Conservation (phyloP, 2,329 filamentous ascomycete species). For the Alternaria sp. region DNA sequence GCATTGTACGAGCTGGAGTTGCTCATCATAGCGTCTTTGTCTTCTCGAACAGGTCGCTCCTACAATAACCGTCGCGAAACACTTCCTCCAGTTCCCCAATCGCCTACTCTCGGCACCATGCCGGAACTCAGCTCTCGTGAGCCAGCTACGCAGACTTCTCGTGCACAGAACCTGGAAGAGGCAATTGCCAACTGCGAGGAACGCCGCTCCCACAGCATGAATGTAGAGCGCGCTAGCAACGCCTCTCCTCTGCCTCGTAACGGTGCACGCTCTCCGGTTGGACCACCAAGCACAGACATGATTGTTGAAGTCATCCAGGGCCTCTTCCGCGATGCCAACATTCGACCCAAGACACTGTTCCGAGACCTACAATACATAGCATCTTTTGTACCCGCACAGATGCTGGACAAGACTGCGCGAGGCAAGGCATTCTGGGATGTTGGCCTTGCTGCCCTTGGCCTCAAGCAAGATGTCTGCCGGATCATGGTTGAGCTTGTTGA, state of each 20-base stretch:
- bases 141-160: constrained; percentile 52
- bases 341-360: constrained; percentile 59
- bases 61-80: constrained; percentile 52
- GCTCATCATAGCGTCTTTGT: constrained; percentile 79
- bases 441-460: constrained; percentile 82
- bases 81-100: constrained; percentile 54
- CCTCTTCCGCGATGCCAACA: constrained; percentile 56
- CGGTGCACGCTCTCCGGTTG: constrained; percentile 49
- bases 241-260: constrained; percentile 51
- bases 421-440: constrained; percentile 90
- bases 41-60: constrained; percentile 61
- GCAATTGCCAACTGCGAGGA: constrained; percentile 76
- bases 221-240: constrained; percentile 44
- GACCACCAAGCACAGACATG: constrained; percentile 54
- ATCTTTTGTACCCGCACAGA: constrained; percentile 66
- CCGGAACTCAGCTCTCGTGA: constrained; percentile 57
- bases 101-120: constrained; percentile 56
- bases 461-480: constrained; percentile 87
- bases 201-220: constrained; percentile 68
- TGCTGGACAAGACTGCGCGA: constrained; percentile 65
- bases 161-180: constrained; percentile 66
- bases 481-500: constrained; percentile 83
- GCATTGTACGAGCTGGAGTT: constrained; percentile 84
- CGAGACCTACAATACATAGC: constrained; percentile 65
- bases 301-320: constrained; percentile 55